Evolutionary conservation across 139 green algal species (phyloP).

Genomic region (Volvox reticuliferus): DNA sequence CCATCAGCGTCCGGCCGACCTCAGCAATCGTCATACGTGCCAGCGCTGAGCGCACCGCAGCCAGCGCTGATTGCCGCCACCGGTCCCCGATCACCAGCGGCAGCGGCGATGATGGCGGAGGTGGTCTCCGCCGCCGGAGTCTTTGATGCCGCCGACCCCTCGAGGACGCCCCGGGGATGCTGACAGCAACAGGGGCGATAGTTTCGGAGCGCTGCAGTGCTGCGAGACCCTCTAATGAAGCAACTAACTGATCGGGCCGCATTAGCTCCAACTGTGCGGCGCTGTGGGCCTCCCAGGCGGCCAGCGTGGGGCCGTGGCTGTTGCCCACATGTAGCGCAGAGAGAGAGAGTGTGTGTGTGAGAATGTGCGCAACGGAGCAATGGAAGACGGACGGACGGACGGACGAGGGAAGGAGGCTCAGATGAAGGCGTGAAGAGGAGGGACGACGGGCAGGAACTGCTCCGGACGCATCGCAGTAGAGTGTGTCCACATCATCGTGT

Average conservation of each 20-base stretch:
- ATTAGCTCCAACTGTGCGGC: background rate
- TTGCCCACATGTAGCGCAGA: background rate
- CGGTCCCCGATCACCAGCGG: background rate
- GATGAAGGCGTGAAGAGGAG: too few species aligned
- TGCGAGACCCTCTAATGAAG: slow-evolving; percentile 2
- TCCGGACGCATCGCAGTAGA: too few species aligned
- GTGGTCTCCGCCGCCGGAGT: too few species aligned
- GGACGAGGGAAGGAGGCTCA: too few species aligned
- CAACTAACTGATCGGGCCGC: slow-evolving; percentile 33
- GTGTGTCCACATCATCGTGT: too few species aligned
- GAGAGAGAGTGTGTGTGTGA: background rate
- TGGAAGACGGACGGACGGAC: too few species aligned
- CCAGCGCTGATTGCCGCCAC: background rate
- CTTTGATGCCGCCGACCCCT: too few species aligned
- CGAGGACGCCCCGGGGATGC: too few species aligned
- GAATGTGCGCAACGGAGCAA: too few species aligned
- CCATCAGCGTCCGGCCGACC: background rate
- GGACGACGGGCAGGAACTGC: too few species aligned
- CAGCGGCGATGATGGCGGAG: background rate
- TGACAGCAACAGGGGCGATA: too few species aligned
- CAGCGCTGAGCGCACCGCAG: background rate
- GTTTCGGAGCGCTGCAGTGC: background rate
- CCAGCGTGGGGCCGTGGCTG: slow-evolving; percentile 1
- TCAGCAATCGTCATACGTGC: background rate
- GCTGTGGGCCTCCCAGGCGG: background rate